Evolutionary conservation across 257 asterid genomes (phyloP).

Genomic region (Plantago elongata): DNA sequence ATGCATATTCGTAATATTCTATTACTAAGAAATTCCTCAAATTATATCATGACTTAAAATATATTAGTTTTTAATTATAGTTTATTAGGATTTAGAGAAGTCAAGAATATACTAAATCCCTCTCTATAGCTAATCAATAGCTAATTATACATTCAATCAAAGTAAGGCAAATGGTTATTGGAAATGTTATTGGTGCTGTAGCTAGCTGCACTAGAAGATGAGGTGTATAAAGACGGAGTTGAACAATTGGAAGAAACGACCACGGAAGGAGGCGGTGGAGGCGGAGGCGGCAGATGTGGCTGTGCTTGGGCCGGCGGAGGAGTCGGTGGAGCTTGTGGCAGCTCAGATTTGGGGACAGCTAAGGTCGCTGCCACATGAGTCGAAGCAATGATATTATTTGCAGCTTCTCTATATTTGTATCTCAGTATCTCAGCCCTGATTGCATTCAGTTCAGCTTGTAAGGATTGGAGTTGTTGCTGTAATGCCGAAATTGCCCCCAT

Average conservation of each 20-base stretch:
- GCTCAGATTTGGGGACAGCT: constrained; percentile 52
- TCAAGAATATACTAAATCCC: neutral
- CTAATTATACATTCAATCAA: constrained; percentile 27
- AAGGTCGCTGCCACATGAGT: constrained; percentile 36
- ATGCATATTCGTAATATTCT: neutral
- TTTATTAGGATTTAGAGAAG: neutral
- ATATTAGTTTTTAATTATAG: neutral
- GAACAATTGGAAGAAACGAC: constrained; percentile 47
- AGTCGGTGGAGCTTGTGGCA: constrained; percentile 70
- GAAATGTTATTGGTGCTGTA: constrained; percentile 34
- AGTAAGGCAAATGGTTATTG: constrained; percentile 55
- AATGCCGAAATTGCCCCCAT: constrained; percentile 89
- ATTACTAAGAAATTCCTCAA: neutral
- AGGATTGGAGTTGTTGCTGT: constrained; percentile 67
- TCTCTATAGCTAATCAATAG: neutral
- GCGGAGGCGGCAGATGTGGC: constrained; percentile 20
- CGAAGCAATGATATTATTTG: constrained; percentile 50
- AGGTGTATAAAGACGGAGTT: constrained; percentile 47
- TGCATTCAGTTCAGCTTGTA: constrained; percentile 71
- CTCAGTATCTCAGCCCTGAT: constrained; percentile 68
- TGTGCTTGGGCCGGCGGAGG: constrained; percentile 32
- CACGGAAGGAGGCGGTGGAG: constrained; percentile 30
- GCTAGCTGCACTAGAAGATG: constrained; percentile 48
- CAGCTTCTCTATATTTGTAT: constrained; percentile 73
- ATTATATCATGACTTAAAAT: neutral